These are phyloP conservation scores for Ophioceras dolichostomum DNA, from an alignment of 2,329 filamentous ascomycete genomes.

Conservation along the genomic window DNA sequence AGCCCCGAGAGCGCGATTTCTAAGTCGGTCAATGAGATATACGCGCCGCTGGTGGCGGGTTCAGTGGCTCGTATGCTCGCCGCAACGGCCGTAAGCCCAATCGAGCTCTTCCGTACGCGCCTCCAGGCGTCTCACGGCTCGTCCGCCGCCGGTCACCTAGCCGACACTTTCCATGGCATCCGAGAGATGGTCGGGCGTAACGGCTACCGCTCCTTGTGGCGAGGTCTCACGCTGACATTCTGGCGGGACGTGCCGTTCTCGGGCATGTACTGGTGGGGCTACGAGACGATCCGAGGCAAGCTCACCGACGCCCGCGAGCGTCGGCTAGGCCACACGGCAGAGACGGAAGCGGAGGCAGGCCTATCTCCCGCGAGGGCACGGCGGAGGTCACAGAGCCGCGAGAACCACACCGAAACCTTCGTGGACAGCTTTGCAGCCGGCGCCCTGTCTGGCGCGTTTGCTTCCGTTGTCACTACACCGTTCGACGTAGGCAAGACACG, in stretches of 20 bases:
- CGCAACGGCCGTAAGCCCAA: constrained; percentile 72
- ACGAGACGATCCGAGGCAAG: constrained; percentile 66
- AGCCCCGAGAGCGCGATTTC: constrained; percentile 62
- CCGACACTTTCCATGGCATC: constrained; percentile 65
- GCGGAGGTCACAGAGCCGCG: constrained; percentile 47
- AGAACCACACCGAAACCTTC: constrained; percentile 67
- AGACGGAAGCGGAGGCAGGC: constrained; percentile 17
- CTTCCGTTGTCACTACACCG: constrained; percentile 81
- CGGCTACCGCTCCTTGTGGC: constrained; percentile 78
- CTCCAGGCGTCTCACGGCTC: constrained; percentile 64
- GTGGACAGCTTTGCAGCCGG: constrained; percentile 84
- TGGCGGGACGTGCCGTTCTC: constrained; percentile 98
- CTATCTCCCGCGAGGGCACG: constrained; percentile 20
- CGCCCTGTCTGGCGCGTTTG: constrained; percentile 68
- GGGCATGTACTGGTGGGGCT: constrained; percentile 96
- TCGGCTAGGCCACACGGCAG: constrained; percentile 27
- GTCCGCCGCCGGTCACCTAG: constrained; percentile 56
- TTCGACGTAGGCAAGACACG: constrained; percentile 97
- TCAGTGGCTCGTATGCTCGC: constrained; percentile 67
- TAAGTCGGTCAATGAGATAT: constrained; percentile 49
- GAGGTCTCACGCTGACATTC: constrained; percentile 77
- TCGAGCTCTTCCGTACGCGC: constrained; percentile 88
- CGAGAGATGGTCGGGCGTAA: constrained; percentile 65
- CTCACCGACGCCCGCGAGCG: constrained; percentile 58
- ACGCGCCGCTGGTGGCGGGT: constrained; percentile 71